Evolutionary conservation across 2,329 filamentous ascomycete genomes (phyloP).

Genomic region (Tolypocladium nubicola): DNA sequence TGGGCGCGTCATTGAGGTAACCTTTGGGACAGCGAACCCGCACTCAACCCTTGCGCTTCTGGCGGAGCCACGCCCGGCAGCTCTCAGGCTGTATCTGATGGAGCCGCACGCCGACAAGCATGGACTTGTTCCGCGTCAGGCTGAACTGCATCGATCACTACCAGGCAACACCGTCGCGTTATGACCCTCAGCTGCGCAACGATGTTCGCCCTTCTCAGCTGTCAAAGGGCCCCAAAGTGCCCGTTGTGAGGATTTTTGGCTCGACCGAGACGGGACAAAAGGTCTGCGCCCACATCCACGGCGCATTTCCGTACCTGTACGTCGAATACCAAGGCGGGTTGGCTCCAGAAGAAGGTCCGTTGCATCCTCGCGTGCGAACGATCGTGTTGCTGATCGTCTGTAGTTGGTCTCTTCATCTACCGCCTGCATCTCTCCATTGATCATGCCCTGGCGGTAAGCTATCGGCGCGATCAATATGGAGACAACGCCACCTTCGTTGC

Average conservation of each 20-base stretch:
- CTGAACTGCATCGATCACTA: conserved; percentile 96
- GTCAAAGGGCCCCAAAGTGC: conserved; percentile 60
- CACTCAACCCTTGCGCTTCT: background rate
- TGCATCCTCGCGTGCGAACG: too few relatives aligned
- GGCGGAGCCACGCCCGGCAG: background rate
- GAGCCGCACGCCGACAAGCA: conserved; percentile 12
- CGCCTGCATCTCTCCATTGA: conserved; percentile 80
- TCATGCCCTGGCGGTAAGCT: conserved; percentile 77
- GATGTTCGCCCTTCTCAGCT: conserved; percentile 48
- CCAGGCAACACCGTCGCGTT: conserved; percentile 64
- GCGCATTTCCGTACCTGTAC: conserved; percentile 92
- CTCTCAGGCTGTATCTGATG: conserved; percentile 5
- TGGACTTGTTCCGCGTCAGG: conserved; percentile 74
- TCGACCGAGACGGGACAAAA: conserved; percentile 92
- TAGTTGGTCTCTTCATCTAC: conserved; percentile 67
- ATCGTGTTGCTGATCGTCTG: conserved; percentile 5
- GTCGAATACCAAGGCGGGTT: conserved; percentile 71
- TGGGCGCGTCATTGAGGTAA: background rate
- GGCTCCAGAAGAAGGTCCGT: conserved; percentile 54
- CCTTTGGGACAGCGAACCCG: background rate
- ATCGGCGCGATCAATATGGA: conserved; percentile 62
- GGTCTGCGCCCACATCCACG: conserved; percentile 91
- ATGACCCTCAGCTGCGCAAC: conserved; percentile 70
- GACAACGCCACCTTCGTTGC: conserved; percentile 67
- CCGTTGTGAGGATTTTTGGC: conserved; percentile 83